These are phyloP conservation scores for Pseudoneurospora amorphoporcata DNA, from an alignment of 495 filamentous ascomycete genomes.

Conservation along the genomic window DNA sequence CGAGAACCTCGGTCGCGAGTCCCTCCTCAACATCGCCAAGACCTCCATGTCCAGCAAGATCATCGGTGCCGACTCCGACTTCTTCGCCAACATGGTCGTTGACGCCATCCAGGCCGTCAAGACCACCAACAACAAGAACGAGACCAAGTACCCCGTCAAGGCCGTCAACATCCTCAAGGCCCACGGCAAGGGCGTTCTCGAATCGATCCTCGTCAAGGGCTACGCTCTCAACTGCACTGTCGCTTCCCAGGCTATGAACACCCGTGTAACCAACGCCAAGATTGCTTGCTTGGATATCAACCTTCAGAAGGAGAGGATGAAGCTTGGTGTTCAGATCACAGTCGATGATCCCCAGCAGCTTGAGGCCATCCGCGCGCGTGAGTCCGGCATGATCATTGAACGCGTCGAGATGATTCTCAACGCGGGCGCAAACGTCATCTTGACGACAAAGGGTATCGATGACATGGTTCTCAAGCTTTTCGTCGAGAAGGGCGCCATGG, in stretches of 20 bases:
- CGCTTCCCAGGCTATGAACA: constrained; percentile 96
- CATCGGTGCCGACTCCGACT: constrained; percentile 90
- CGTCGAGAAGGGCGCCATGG: constrained; percentile 92
- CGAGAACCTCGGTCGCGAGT: constrained; percentile 79
- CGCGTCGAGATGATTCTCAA: constrained; percentile 96
- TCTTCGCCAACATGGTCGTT: constrained; percentile 94
- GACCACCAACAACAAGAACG: constrained; percentile 76
- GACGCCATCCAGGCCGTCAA: constrained; percentile 96
- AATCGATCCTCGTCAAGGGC: constrained; percentile 88
- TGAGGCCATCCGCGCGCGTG: constrained; percentile 89
- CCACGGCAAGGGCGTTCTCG: constrained; percentile 82
- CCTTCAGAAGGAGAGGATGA: constrained; percentile 97
- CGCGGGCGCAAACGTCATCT: constrained; percentile 88
- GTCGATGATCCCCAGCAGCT: constrained; percentile 95
- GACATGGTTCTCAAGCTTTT: constrained; percentile 92
- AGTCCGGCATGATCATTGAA: constrained; percentile 87
- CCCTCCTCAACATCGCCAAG: constrained; percentile 88
- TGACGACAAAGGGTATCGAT: constrained; percentile 98
- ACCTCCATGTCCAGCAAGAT: constrained; percentile 99
- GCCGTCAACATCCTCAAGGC: constrained; percentile 98
- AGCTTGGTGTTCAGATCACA: constrained; percentile 95
- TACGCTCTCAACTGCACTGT: constrained; percentile 99
- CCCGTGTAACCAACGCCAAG: constrained; percentile 84
- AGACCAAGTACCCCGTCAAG: constrained; percentile 96
- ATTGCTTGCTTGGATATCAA: constrained; percentile 98